phyloP scores from a whole-genome alignment of 306 rosid species.

The Canavalia ensiformis region DNA sequence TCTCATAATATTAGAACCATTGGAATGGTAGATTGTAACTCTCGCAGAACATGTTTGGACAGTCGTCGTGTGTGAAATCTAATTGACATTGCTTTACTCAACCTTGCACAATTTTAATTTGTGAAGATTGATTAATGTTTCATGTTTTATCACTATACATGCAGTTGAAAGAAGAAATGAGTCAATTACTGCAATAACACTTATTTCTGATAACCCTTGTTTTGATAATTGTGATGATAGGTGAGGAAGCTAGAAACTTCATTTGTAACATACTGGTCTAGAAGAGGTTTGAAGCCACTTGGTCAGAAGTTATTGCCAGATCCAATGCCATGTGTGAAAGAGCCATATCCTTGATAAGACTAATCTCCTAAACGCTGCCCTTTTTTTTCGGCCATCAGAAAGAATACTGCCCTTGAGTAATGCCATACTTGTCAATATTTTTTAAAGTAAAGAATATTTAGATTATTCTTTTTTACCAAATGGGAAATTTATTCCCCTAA shows the following conservation, averaged over 20 bases:
- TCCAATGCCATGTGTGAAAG: constrained; percentile 61
- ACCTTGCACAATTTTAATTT: neutral
- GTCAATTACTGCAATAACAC: neutral
- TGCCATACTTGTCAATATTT: constrained; percentile 47
- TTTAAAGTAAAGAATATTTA: neutral
- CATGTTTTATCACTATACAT: constrained; percentile 12
- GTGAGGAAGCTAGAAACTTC: constrained; percentile 83
- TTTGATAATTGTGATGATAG: constrained; percentile 47
- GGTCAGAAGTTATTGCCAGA: constrained; percentile 75
- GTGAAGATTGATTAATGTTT: constrained; percentile 7
- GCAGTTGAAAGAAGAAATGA: neutral
- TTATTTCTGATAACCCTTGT: constrained; percentile 18
- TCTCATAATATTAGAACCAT: neutral
- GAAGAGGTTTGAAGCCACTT: constrained; percentile 76
- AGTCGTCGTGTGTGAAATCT: constrained; percentile 18
- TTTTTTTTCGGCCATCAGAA: constrained; percentile 19
- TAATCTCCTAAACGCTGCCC: constrained; percentile 13
- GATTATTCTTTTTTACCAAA: neutral
- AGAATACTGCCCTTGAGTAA: constrained; percentile 23
- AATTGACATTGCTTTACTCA: neutral
- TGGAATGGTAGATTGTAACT: neutral
- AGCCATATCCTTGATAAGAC: constrained; percentile 52
- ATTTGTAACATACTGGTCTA: constrained; percentile 74
- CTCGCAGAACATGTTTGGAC: neutral
- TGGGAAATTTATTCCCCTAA: neutral